phyloP scores from a whole-genome alignment of 106 monocot genomes.

The Chionographis japonica region DNA sequence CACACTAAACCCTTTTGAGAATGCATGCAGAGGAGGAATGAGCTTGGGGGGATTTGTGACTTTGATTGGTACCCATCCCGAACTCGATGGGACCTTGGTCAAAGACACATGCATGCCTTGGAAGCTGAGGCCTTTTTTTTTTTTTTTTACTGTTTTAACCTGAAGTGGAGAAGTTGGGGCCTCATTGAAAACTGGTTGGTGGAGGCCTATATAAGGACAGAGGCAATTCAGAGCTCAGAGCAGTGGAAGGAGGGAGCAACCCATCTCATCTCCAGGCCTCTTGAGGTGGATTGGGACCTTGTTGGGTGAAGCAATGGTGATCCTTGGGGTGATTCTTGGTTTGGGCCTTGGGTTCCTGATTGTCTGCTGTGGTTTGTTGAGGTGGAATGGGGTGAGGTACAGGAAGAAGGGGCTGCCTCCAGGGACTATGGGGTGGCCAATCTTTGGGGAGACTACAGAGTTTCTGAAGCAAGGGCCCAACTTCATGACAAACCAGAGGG shows the following conservation, averaged over 20 bases:
- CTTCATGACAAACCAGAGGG: conserved; percentile 41
- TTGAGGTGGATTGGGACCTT: not conserved
- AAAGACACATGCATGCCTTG: conserved; percentile 1
- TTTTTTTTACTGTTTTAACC: conserved; percentile 1
- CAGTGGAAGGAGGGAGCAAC: not conserved
- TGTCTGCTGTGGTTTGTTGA: conserved; percentile 24
- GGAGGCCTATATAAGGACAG: conserved; percentile 2
- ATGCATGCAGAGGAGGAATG: no score
- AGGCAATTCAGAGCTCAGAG: no score
- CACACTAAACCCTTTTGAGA: not conserved
- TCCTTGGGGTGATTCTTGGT: conserved; percentile 9
- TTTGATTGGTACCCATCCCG: not conserved
- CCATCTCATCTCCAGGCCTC: not conserved
- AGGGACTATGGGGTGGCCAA: conserved; percentile 61
- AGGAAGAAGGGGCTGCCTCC: conserved; percentile 40
- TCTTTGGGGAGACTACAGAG: conserved; percentile 45
- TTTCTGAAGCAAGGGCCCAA: conserved; percentile 44
- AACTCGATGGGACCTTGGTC: conserved; percentile 6
- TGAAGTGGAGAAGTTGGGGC: no score
- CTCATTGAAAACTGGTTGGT: no score
- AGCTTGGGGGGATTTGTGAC: no score
- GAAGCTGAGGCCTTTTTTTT: not conserved
- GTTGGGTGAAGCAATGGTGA: conserved; percentile 16
- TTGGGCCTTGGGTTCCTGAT: conserved; percentile 12
- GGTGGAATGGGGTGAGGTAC: conserved; percentile 48